phyloP scores from a whole-genome alignment of 179 eudicot genomes.

The Silene coronaria region DNA sequence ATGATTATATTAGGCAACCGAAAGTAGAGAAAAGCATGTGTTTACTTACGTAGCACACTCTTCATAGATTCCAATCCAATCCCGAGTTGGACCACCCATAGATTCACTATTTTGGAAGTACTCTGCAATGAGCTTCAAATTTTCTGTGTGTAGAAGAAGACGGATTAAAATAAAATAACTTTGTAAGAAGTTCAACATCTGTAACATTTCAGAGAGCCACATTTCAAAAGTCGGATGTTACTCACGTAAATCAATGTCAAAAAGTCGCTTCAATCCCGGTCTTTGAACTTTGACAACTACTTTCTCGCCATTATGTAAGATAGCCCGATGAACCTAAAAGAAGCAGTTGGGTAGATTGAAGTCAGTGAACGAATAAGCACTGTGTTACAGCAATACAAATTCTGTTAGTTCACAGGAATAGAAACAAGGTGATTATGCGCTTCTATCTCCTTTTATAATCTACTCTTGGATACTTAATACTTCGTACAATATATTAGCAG shows the following conservation, averaged over 20 bases:
- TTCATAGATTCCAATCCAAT: constrained; percentile 93
- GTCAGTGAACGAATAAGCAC: constrained; percentile 11
- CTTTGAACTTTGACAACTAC: constrained; percentile 94
- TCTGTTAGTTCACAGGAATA: not conserved
- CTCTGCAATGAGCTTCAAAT: constrained; percentile 87
- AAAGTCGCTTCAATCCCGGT: constrained; percentile 90
- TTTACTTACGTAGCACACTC: constrained; percentile 88
- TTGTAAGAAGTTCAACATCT: not conserved
- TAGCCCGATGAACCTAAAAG: constrained; percentile 86
- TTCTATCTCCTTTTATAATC: too few species aligned
- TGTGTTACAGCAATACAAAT: not conserved
- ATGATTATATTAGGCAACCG: not conserved
- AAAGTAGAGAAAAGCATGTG: not conserved
- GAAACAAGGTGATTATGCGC: too few species aligned
- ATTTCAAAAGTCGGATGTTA: constrained; percentile 5
- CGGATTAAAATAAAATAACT: not conserved
- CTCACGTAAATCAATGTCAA: constrained; percentile 95
- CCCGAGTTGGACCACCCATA: constrained; percentile 89
- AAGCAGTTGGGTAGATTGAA: constrained; percentile 7
- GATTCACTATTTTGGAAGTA: constrained; percentile 91
- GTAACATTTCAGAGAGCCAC: not conserved
- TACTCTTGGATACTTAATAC: too few species aligned
- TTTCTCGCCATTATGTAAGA: constrained; percentile 87
- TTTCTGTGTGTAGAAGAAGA: constrained; percentile 46
- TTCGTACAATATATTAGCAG: too few species aligned